Base-by-base conservation (phyloP, 345 rosid genomes). In the Linum tenue region DNA sequence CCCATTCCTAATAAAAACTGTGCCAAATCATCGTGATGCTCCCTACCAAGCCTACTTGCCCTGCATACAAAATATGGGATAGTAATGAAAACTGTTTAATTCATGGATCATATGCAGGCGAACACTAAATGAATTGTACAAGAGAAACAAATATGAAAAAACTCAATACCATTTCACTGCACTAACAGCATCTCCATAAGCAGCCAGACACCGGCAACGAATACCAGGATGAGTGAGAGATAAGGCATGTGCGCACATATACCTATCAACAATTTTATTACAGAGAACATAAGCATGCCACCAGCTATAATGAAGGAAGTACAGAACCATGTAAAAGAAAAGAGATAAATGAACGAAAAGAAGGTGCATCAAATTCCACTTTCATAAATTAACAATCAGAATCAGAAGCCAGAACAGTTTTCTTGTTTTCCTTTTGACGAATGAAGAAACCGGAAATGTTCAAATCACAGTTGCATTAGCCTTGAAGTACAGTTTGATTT, bases 1-100 rank as follows among this genome's bases (percentile, higher is more conserved):
- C 99, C 99, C 99, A 94, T 94, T 64, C 96, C 99, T 73, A 91
- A 80, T 96, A 94, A 81, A 76, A 94, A 94, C 64, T 94, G 95
- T 56, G 96, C 99, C 64, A 94, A 82, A 80, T 94, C 99, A 80
- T 94, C 99, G 69, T 94, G 99, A 75, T 94, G 99, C 67, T 94
- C 99, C 77, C 92, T 87, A 48, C 92, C 99, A 72, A 94, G 99
- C 76, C 99, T 83, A 82, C 90, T 94, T 72, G 97, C 97, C 97
- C 99, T 94, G 83, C 67, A 73, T 58, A 78, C 62, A 56, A 76
- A 60, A 65, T 70, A 55, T 37, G 75, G 53, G n/a, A 39, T 56
- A 53, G 40, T 60, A 60, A 72, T 58, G 64, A 64, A 44, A 35
- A 48, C 9, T 39, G 58, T 17, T 5, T 1, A 57, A 37, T 9